These are phyloP conservation scores for Alloascoidea hylecoeti DNA, from an alignment of 805 yeast species.

Conservation along the genomic window DNA sequence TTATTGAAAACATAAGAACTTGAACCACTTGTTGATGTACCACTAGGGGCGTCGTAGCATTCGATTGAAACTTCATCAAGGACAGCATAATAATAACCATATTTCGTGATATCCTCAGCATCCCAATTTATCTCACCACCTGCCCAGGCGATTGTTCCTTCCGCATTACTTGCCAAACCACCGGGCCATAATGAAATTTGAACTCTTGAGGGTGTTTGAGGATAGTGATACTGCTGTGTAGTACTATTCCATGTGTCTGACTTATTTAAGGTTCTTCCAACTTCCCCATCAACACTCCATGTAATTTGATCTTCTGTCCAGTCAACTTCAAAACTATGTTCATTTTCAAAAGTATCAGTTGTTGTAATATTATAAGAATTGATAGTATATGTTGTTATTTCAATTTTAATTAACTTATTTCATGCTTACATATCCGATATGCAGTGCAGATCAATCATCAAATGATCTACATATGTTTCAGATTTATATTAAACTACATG, in stretches of 20 bases:
- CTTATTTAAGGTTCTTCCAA: conserved; percentile 42
- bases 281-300: conserved; percentile 54
- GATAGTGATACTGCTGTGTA: conserved; percentile 35
- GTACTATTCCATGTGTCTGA: conserved; percentile 53
- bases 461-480: no score
- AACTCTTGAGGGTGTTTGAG: conserved; percentile 63
- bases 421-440: no score
- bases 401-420: no score
- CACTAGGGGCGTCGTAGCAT: conserved; percentile 63
- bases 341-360: conserved; percentile 36
- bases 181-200: conserved; percentile 73
- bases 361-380: conserved; percentile 30
- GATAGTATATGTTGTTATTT: no score
- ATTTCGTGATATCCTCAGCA: conserved; percentile 50
- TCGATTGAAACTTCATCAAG: conserved; percentile 45
- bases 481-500: no score
- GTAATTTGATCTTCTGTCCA: conserved; percentile 51
- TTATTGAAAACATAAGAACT: conserved; percentile 39
- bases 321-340: conserved; percentile 52
- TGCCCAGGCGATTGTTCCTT: conserved; percentile 63
- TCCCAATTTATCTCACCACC: conserved; percentile 73
- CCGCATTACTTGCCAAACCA: conserved; percentile 37
- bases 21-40: conserved; percentile 29
- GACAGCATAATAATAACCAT: conserved; percentile 72
- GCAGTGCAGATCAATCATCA: no score